Evolutionary conservation across 2,329 filamentous ascomycete genomes (phyloP), one percentile per base, ranked within the genome.

Genomic region (Colletotrichum sp.): DNA sequence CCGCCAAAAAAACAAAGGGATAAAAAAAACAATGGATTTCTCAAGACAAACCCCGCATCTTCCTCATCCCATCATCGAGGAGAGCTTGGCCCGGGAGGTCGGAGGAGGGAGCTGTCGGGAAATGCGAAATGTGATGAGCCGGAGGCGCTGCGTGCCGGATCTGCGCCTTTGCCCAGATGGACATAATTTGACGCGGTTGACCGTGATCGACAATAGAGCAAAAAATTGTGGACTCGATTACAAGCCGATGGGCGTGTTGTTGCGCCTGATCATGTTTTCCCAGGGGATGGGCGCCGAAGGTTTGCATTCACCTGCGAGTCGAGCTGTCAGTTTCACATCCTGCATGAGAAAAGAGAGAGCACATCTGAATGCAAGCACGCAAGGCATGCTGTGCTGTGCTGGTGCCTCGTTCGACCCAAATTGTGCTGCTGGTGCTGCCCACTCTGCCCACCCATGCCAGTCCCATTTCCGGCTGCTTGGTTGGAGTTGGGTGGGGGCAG

Each of bases 191-290:
- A 49, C 39, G 39, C 18, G 39, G 18, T 28, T 59, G 24, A 28
- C 28, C 1, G 3, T 39, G 62, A 34, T 36, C 62, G 62, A 44
- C 32, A 24, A 10, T 26, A 32, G 62, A n/a, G 32, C 5, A 39
- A 28, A 7, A 28, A 8, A 16, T 24, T 39, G 13, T 59, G 55
- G 26, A 28, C 8, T 59, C 21, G 21, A 36, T 59, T 69, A 78
- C 39, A 77, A 66, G 28, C 76, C 65, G 62, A 78, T 69, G 30
- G 77, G 70, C 71, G 81, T 78, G 78, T 81, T 83, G 77, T 81
- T 79, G 77, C 82, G 83, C 78, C 81, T 83, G 79, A 85, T 85
- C 72, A 84, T 79, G 77, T 82, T 82, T 75, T 84, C 83, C 84
- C 84, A 86, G 2, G 81, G 78, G 15, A 83, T 82, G 32, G 81